phyloP scores from a whole-genome alignment of 129 eudicot genomes.

The Arctium lappa region DNA sequence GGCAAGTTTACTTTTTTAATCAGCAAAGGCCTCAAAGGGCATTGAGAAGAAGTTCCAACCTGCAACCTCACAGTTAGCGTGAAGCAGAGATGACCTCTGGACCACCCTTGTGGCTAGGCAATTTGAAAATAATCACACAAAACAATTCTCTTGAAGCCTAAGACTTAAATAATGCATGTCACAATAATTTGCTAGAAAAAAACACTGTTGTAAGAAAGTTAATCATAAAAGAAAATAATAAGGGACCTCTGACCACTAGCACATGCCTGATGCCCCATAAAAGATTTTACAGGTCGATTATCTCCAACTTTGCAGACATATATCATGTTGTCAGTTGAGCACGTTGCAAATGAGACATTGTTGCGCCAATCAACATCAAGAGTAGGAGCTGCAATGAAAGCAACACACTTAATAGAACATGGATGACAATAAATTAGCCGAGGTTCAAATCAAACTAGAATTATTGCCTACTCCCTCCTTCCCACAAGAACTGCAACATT shows the following conservation, averaged over 20 bases:
- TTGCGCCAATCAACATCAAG: conserved; percentile 99
- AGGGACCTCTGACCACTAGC: neutral
- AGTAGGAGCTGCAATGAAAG: conserved; percentile 65
- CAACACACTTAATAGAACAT: neutral
- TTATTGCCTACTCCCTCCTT: neutral
- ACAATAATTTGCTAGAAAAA: neutral
- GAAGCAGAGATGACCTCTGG: too few species aligned
- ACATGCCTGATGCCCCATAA: conserved; percentile 77
- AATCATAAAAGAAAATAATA: neutral
- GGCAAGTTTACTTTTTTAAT: too few species aligned
- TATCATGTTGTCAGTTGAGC: conserved; percentile 94
- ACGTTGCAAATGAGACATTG: conserved; percentile 84
- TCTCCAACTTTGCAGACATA: conserved; percentile 97
- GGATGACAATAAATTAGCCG: neutral
- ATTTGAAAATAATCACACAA: too few species aligned
- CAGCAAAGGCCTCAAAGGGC: too few species aligned
- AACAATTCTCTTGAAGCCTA: neutral
- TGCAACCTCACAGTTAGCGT: too few species aligned
- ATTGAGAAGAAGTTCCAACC: too few species aligned
- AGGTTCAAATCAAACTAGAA: neutral
- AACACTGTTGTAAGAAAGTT: neutral
- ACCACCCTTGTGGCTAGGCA: too few species aligned
- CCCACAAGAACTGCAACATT: neutral
- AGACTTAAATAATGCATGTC: neutral
- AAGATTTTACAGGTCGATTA: conserved; percentile 67